Evolutionary conservation across 371 early-diverging fungal genomes (phyloP), one percentile per base, ranked within the genome.

Genomic region (Apophysomyces trapeziformis): DNA sequence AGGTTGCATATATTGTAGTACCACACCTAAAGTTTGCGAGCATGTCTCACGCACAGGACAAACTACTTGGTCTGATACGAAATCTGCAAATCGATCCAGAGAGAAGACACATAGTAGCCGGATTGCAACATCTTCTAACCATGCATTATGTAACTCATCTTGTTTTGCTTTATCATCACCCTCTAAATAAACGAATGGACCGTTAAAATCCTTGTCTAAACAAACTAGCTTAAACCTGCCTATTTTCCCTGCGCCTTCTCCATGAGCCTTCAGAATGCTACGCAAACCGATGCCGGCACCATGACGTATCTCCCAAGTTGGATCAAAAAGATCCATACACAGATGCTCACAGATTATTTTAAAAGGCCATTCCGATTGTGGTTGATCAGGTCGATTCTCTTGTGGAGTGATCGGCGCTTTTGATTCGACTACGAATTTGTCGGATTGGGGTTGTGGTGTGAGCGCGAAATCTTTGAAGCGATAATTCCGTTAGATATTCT

Each of bases 11-110:
- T 87, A 90, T 66, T 91, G 89, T 56, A 95, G 68, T 26, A 95
- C 84, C 4, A 92, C 95, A 58, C 96, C 96, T 1, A 99, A 75
- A 1, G 96, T 91, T 71, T 97, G 96, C 1, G 97, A 95, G 63
- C 95, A 95, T 0, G 97, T 97, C 71, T 99, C 99, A 58, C 98
- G 87, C 5, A 99, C 98, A 13, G 99, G 99, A 9, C 95, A 93
- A 21, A 96, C 95, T 0, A 95, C 96, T 73, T 93, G 94, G 74
- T 98, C 98, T 8, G 95, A 93, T 8, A 96, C 94, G 77, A 96
- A 99, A 78, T 99, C 99, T 6, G 95, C 94, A 74, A 99, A 99
- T 35, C 97, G 88, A 76, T 99, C 99, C 47, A 97, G 80, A 1
- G 94, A 90, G 70, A 99, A 92, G 7, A 99, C 96, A 72, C 96